phyloP scores from a whole-genome alignment of 31 red algal genomes.

The Porphyra umbilicalis region DNA sequence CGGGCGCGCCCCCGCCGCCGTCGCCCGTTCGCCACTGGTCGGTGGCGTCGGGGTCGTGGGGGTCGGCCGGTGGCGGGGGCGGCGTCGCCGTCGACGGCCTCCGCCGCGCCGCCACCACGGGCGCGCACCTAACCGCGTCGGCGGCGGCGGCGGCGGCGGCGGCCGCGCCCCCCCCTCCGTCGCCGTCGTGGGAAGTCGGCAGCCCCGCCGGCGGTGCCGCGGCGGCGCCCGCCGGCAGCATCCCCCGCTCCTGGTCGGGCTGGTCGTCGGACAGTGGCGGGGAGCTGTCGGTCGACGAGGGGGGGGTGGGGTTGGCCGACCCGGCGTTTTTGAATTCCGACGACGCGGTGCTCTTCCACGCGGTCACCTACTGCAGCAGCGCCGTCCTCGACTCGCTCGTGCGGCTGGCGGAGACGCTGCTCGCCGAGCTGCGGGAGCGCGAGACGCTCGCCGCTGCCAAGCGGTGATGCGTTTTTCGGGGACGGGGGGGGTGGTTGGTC shows the following conservation, averaged over 20 bases:
- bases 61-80: too few relatives aligned
- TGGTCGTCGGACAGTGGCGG: not conserved
- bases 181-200: too few relatives aligned
- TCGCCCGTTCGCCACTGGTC: too few relatives aligned
- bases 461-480: not conserved
- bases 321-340: not conserved
- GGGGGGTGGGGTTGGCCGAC: not conserved
- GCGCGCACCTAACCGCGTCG: not conserved
- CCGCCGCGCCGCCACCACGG: not conserved
- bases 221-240: not conserved
- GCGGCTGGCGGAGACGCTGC: not conserved
- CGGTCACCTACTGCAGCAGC: not conserved
- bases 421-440: not conserved
- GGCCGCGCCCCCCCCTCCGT: not conserved
- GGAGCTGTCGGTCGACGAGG: not conserved
- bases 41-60: too few relatives aligned
- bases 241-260: not conserved
- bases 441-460: not conserved
- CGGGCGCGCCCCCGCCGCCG: too few relatives aligned
- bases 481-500: too few relatives aligned
- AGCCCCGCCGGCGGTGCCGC: too few relatives aligned
- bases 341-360: slow-evolving; percentile 1
- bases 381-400: not conserved
- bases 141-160: not conserved
- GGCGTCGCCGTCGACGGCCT: not conserved